Evolutionary conservation across 1,139 yeast genomes (phyloP), one percentile per base, ranked within the genome.

Genomic region (Suhomyces atakaporum): DNA sequence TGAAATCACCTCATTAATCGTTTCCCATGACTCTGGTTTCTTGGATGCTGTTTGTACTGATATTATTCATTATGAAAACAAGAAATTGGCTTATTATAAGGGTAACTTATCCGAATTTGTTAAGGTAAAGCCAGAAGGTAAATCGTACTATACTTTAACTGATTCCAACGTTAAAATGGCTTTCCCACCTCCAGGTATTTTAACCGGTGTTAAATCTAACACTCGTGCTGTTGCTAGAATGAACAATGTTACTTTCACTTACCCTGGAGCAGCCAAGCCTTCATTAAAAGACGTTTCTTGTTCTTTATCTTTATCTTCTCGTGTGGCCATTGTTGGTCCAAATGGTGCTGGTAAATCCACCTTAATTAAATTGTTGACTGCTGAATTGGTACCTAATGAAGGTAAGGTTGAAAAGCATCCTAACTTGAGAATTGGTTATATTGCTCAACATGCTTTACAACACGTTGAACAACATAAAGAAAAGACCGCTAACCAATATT

Each of bases 311-410:
- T 73, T 92, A 46, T 86, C 96, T 12, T 90, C 97, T 27, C 84
- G 98, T 69, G 96, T 92, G 47, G 98, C 97, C 30, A 83, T 92
- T 55, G 69, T 92, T 45, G 98, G 98, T 39, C 97, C 98, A 46
- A 92, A 92, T 62, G 98, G 98, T 75, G 98, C 98, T 39, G 98
- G 98, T 71, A 92, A 92, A 63, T 88, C 97, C 6, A 92, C 98
- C 13, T 75, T 92, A 56, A 92, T 92, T 66, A 92, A 92, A 65
- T 73, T 90, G 37, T 75, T 92, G 53, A 92, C 97, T 9, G 98
- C 87, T 46, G 98, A 92, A 64, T 73, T 88, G 44, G 76, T 86
- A 37, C 97, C 98, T 19, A 75, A 79, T 48, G 76, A 69, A 46
- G 98, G 98, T 55, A 82, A 79, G 46, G 97, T 92, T 42, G 97